phyloP scores from a whole-genome alignment of 2,329 filamentous ascomycete species.

The Alternaria dauci region DNA sequence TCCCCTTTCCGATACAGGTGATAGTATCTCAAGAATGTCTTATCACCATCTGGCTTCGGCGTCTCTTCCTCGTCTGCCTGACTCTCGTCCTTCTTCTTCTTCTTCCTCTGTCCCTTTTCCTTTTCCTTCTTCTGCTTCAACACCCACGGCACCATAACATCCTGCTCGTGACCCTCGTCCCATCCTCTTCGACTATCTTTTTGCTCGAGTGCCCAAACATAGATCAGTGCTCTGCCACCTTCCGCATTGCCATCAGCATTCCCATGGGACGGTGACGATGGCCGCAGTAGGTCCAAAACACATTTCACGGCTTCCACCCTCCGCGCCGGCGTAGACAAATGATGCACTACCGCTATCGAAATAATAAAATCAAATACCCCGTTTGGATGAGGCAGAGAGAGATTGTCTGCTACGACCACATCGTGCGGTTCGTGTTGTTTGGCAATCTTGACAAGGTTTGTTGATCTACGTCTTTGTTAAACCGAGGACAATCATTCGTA shows the following conservation, averaged over 20 bases:
- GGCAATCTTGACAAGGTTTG: constrained; percentile 67
- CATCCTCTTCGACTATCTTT: constrained; percentile 85
- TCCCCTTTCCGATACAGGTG: constrained; percentile 90
- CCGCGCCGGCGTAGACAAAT: constrained; percentile 80
- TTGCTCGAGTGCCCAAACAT: constrained; percentile 97
- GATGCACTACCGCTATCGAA: constrained; percentile 92
- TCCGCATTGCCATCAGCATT: neutral
- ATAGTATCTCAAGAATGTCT: constrained; percentile 88
- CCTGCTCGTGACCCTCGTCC: constrained; percentile 83
- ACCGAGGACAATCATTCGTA: neutral
- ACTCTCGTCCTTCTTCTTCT: constrained; percentile 2
- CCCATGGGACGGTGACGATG: neutral
- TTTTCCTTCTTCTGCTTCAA: constrained; percentile 59
- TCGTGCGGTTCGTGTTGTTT: constrained; percentile 65
- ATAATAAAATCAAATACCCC: constrained; percentile 83
- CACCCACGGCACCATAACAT: constrained; percentile 96
- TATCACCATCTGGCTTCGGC: constrained; percentile 46
- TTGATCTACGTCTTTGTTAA: constrained; percentile 56
- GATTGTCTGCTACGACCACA: constrained; percentile 80
- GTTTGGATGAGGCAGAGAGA: constrained; percentile 79
- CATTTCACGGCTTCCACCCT: constrained; percentile 75
- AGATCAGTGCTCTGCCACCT: constrained; percentile 76
- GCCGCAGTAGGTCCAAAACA: constrained; percentile 72
- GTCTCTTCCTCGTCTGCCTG: neutral
- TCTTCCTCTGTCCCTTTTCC: constrained; percentile 27